These are phyloP conservation scores for Penicillium aurantiogriseum DNA, from an alignment of 2,329 filamentous ascomycete genomes.

Conservation along the genomic window DNA sequence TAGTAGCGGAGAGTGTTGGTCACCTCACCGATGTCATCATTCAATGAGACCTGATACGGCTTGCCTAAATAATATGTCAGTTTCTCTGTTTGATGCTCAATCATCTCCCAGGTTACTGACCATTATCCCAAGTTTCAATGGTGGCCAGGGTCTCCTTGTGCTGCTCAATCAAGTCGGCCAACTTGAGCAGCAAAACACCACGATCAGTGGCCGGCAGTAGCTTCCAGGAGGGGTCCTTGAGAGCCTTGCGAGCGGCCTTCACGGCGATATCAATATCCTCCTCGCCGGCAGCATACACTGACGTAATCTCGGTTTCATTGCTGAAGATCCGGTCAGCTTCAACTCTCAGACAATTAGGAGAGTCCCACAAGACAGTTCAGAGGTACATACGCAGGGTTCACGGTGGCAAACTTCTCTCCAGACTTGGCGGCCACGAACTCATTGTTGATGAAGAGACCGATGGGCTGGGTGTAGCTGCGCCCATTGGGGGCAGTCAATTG, in stretches of 20 bases:
- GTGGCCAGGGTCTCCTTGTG: conserved; percentile 63
- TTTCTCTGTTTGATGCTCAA: not conserved
- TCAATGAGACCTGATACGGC: conserved; percentile 47
- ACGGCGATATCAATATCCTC: conserved; percentile 36
- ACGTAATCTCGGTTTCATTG: conserved; percentile 66
- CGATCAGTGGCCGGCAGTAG: conserved; percentile 55
- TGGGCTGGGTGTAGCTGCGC: conserved; percentile 67
- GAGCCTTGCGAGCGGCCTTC: conserved; percentile 35
- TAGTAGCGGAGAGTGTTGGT: conserved; percentile 78
- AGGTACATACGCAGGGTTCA: conserved; percentile 61
- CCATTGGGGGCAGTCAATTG: conserved; percentile 76
- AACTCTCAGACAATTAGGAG: not conserved
- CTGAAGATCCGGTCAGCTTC: conserved; percentile 36
- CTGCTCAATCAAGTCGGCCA: conserved; percentile 67
- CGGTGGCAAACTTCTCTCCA: conserved; percentile 62
- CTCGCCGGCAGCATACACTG: conserved; percentile 60
- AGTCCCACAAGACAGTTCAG: not conserved
- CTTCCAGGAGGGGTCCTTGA: conserved; percentile 39
- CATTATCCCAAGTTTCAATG: conserved; percentile 78
- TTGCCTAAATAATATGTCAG: conserved; percentile 34
- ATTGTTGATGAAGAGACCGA: conserved; percentile 81
- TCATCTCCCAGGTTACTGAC: conserved; percentile 48
- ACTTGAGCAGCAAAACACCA: conserved; percentile 64
- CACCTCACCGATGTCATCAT: conserved; percentile 68
- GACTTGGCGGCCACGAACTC: conserved; percentile 69